Base-by-base conservation (phyloP, 1,284 basidiomycete genomes). In the Garcileccinum viscosum region DNA sequence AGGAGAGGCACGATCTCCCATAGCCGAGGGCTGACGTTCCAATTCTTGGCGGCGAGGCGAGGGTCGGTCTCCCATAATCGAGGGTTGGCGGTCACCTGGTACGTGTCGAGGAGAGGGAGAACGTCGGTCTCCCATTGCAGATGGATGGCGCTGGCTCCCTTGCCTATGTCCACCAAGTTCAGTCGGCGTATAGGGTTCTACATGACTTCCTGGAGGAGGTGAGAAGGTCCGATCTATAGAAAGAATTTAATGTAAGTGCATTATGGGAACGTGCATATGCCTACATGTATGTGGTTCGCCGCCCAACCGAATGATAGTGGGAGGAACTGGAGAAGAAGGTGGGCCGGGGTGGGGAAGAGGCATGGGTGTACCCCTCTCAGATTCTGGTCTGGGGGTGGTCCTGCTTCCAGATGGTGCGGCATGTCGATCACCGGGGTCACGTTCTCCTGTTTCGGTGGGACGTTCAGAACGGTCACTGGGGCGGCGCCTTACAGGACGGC, bases 221-320 rank as follows among this genome's bases (percentile, higher is more conserved):
- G 76, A 75, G 44, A 68, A 63, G 15, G 67, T 65, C 6, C 60
- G 71, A 38, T 66, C 78, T 81, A 30, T 30, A 15, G 42, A 40
- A 64, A 35, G 32, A 38, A 27, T 2, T 79, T 37, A 78, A 50
- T 24, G 63, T 33, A 14, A 65, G n/a, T 44, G 3, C 17, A 69
- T 65, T 27, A 24, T 19, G 66, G 3, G 37, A 66, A 67, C 53
- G 33, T 15, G 22, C 32, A 65, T 27, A 64, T 12, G 72, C 71
- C 9, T 71, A 81, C 78, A 69, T 62, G 70, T 63, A 24, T 37
- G 64, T n/a, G 37, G 62, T 4, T 73, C 75, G 19, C 71, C 70
- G 17, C 76, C 79, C 33, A 79, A 58, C 67, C 73, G 74, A n/a
- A 79, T 81, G 40, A 79, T 77, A 11, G 80, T 79, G 38, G 80